Conservation (phyloP, 2,329 filamentous ascomycete species). For the Graphilbum sp. region DNA sequence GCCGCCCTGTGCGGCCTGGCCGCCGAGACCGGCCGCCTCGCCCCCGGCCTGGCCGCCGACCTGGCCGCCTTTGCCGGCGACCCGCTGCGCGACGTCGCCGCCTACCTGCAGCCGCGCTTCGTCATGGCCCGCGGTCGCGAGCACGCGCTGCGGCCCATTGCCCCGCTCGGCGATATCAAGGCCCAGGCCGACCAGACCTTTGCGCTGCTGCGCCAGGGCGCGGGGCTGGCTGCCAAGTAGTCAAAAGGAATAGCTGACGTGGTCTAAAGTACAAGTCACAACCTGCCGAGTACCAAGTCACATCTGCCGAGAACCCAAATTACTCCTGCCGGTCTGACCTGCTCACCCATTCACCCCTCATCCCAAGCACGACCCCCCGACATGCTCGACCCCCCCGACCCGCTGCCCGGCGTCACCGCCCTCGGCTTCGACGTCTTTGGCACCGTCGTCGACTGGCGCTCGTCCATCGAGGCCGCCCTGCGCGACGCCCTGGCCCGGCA, state of each 20-base stretch:
- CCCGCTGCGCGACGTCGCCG: conserved; percentile 3
- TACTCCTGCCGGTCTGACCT: too few species aligned
- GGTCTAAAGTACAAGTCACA: too few species aligned
- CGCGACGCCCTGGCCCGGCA: conserved; percentile 30
- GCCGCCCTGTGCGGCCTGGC: conserved; percentile 5
- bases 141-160: conserved; percentile 1
- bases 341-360: too few species aligned
- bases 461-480: conserved; percentile 45
- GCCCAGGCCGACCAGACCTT: conserved; percentile 3
- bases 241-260: too few species aligned
- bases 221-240: not conserved
- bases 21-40: conserved; percentile 5
- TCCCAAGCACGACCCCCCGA: too few species aligned
- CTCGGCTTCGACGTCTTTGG: conserved; percentile 66
- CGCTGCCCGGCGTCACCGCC: conserved; percentile 26
- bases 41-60: conserved; percentile 4
- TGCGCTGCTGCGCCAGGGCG: conserved; percentile 3
- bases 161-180: conserved; percentile 3
- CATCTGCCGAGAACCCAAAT: too few species aligned
- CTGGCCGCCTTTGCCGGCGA: conserved; percentile 5
- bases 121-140: conserved; percentile 5
- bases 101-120: conserved; percentile 1
- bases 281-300: too few species aligned
- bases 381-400: too few species aligned
- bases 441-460: conserved; percentile 67